Conservation (phyloP, 805 yeast genomes). For the Candida boidinii region DNA sequence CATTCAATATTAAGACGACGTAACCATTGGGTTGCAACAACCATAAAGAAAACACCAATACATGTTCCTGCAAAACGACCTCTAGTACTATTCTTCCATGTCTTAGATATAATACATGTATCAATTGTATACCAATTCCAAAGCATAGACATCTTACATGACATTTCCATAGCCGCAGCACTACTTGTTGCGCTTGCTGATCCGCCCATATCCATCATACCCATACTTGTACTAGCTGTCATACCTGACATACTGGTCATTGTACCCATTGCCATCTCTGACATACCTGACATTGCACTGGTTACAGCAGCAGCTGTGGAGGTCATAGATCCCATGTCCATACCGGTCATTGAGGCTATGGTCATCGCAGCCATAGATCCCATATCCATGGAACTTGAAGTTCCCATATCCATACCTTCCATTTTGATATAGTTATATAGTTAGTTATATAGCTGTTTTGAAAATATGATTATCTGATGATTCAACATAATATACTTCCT, state of each 20-base stretch:
- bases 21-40: conserved; percentile 10
- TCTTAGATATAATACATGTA: conserved; percentile 8
- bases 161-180: conserved; percentile 2
- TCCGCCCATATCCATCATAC: conserved; percentile 1
- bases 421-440: no score
- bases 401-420: no score
- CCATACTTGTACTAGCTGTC: not conserved
- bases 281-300: conserved; percentile 1
- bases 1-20: conserved; percentile 10
- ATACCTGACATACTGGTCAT: conserved; percentile 1
- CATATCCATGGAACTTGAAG: no score
- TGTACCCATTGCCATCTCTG: not conserved
- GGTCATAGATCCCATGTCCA: no score
- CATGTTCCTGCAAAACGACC: conserved; percentile 13
- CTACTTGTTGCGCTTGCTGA: not conserved
- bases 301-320: no score
- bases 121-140: conserved; percentile 13
- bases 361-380: no score
- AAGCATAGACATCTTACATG: conserved; percentile 13
- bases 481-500: no score
- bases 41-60: conserved; percentile 10
- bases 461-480: no score
- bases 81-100: conserved; percentile 10
- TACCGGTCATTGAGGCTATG: no score
- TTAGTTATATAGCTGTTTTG: no score